A percentile compares a stretch with the other conserved stretches of the same genome.
These are phyloP conservation scores for Chalara sp. DNA, from an alignment of 2,329 filamentous ascomycete species.

Conservation along the genomic window DNA sequence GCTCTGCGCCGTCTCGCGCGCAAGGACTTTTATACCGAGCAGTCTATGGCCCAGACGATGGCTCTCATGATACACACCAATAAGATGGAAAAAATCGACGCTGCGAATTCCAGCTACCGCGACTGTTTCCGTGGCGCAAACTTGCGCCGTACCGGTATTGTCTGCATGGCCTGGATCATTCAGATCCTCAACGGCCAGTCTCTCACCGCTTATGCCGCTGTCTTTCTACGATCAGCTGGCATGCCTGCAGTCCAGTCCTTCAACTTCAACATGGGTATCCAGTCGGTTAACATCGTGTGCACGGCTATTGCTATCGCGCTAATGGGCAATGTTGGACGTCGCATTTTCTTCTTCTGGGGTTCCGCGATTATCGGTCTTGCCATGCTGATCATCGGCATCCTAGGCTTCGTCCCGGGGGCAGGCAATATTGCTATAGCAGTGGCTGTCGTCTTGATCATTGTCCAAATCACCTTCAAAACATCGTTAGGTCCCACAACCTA, in stretches of 20 bases:
- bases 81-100: constrained; percentile 38
- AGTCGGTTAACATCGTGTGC: constrained; percentile 40
- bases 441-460: too few relatives aligned
- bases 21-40: constrained; percentile 30
- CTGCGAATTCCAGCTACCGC: constrained; percentile 34
- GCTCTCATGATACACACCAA: constrained; percentile 48
- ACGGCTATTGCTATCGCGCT: constrained; percentile 43
- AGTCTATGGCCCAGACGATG: constrained; percentile 38
- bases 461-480: too few relatives aligned
- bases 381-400: constrained; percentile 39
- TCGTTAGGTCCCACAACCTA: too few relatives aligned
- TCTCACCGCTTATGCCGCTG: constrained; percentile 57
- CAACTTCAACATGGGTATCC: constrained; percentile 42
- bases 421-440: too few relatives aligned
- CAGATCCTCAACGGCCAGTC: constrained; percentile 47
- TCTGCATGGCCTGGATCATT: constrained; percentile 34
- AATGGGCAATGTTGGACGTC: constrained; percentile 39
- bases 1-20: constrained; percentile 12
- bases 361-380: constrained; percentile 33
- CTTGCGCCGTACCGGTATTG: constrained; percentile 33
- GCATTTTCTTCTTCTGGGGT: constrained; percentile 43
- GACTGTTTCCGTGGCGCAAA: constrained; percentile 37
- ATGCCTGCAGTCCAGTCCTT: constrained; percentile 41
- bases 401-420: too few relatives aligned
- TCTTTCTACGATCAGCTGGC: constrained; percentile 50